Conservation (phyloP, 441 rosid species). For the Macaranga tanarius region DNA sequence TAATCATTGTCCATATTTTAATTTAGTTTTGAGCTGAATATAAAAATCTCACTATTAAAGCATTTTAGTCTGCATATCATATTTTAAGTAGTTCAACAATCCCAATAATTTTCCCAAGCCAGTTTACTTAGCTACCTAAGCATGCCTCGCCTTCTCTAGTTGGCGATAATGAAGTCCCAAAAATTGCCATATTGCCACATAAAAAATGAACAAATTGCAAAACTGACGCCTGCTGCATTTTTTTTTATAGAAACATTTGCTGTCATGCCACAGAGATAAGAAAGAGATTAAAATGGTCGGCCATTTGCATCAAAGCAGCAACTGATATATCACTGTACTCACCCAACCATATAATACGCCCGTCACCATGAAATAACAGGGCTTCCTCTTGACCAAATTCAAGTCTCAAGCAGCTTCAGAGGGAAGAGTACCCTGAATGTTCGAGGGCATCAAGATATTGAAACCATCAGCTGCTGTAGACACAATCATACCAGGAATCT, state of each 20-base stretch:
- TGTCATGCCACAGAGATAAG: neutral
- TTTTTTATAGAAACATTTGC: neutral
- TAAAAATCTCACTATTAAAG: no score
- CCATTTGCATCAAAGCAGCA: neutral
- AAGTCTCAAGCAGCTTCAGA: conserved; percentile 45
- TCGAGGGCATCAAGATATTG: conserved; percentile 90
- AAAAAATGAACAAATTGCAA: neutral
- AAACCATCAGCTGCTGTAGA: conserved; percentile 84
- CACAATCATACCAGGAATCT: conserved; percentile 90
- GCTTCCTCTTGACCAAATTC: neutral
- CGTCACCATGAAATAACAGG: no score
- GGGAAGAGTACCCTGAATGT: conserved; percentile 79
- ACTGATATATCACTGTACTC: neutral
- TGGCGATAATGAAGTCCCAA: neutral
- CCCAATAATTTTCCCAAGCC: neutral
- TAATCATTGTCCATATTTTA: no score
- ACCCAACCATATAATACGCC: neutral
- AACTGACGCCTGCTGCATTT: neutral
- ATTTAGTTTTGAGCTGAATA: no score
- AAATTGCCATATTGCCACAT: neutral
- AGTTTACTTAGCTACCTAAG: neutral
- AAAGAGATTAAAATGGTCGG: neutral
- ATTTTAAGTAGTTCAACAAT: no score
- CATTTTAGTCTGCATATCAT: no score
- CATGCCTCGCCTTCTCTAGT: neutral